A percentile compares a stretch with the other conserved stretches of the same genome.
These are phyloP conservation scores for Lachancea mirantina DNA, from an alignment of 805 yeast genomes.

Conservation along the genomic window DNA sequence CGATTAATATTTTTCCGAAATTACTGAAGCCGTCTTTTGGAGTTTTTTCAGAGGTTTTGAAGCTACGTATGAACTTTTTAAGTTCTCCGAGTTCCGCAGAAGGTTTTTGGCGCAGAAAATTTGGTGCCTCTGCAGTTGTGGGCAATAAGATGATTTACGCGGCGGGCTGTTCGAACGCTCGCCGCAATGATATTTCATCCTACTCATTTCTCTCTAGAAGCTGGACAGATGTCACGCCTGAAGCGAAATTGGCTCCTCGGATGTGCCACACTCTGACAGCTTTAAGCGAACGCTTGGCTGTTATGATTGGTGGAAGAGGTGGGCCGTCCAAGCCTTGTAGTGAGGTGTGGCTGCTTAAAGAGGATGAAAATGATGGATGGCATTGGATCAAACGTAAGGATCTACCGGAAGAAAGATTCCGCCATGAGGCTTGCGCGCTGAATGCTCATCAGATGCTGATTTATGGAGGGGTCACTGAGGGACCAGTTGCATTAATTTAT, in stretches of 20 bases:
- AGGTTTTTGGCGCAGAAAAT: constrained; percentile 14
- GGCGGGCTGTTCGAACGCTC: constrained; percentile 33
- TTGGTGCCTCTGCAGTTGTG: constrained; percentile 17
- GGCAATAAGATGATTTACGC: constrained; percentile 12
- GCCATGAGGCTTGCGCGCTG: constrained; percentile 41
- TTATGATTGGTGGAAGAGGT: constrained; percentile 61
- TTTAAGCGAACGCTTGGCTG: constrained; percentile 21
- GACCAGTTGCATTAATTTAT: constrained; percentile 16
- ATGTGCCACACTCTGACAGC: constrained; percentile 51
- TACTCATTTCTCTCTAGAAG: no score
- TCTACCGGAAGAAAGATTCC: constrained; percentile 41
- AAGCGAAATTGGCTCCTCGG: constrained; percentile 23
- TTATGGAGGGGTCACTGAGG: constrained; percentile 42
- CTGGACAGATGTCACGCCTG: no score
- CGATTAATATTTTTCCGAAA: no score
- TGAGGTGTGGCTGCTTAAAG: constrained; percentile 38
- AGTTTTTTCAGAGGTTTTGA: no score
- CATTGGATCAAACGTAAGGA: constrained; percentile 37
- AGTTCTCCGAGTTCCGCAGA: background rate
- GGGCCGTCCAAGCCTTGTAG: constrained; percentile 44
- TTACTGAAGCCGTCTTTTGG: no score
- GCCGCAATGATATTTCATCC: constrained; percentile 21
- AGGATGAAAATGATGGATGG: constrained; percentile 7
- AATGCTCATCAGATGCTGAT: constrained; percentile 33
- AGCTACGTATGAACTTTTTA: no score